Percentiles rank a stretch among this genome's conserved stretches.
Conservation (phyloP, 805 yeast genomes). For the Barnettozyma salicaria region DNA sequence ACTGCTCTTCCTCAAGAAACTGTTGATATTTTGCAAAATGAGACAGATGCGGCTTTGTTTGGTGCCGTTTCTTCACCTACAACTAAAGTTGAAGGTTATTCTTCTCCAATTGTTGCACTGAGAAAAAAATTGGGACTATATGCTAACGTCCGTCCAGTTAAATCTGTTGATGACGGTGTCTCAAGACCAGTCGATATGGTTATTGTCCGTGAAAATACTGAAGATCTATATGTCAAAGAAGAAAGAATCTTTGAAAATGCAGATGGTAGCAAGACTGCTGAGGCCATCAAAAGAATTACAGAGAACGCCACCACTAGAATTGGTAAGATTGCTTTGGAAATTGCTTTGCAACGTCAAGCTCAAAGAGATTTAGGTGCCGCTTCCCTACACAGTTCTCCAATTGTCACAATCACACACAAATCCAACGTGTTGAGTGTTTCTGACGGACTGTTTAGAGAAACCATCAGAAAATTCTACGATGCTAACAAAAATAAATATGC, state of each 20-base stretch:
- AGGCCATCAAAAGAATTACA: constrained; percentile 94
- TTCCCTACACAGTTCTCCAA: constrained; percentile 47
- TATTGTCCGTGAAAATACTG: constrained; percentile 97
- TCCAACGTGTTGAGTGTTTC: constrained; percentile 88
- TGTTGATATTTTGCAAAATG: constrained; percentile 62
- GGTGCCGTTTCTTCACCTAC: constrained; percentile 98
- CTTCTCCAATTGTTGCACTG: constrained; percentile 97
- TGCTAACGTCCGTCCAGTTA: constrained; percentile 97
- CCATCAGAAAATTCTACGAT: constrained; percentile 41
- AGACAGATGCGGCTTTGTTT: constrained; percentile 95
- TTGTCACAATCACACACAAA: constrained; percentile 91
- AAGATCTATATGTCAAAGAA: constrained; percentile 93
- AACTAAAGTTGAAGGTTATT: constrained; percentile 90
- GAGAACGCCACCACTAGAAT: constrained; percentile 82
- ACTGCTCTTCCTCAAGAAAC: constrained; percentile 93
- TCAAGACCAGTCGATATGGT: constrained; percentile 92
- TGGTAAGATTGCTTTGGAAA: constrained; percentile 86
- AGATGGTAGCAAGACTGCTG: constrained; percentile 89
- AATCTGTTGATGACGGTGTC: constrained; percentile 75
- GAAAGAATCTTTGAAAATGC: constrained; percentile 67
- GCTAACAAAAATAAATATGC: constrained; percentile 52
- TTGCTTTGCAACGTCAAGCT: constrained; percentile 85
- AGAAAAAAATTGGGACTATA: constrained; percentile 91
- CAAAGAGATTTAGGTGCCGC: constrained; percentile 60
- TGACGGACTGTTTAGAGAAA: constrained; percentile 95